A percentile compares a stretch with the other conserved stretches of the same genome.
These are phyloP conservation scores for Colletotrichum chlorophyti DNA, from an alignment of 2,329 filamentous ascomycete genomes.

Conservation along the genomic window DNA sequence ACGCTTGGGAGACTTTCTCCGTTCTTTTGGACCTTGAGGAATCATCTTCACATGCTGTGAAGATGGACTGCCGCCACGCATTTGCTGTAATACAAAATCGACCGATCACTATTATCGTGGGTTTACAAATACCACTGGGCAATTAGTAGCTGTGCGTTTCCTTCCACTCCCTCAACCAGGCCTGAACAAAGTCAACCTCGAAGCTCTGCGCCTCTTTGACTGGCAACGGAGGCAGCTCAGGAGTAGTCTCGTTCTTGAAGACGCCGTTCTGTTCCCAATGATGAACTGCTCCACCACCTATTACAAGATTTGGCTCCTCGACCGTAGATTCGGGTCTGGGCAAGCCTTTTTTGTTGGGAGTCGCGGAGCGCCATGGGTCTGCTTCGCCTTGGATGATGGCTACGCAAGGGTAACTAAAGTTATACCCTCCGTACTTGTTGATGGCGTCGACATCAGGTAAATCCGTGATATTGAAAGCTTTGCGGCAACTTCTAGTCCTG, in stretches of 20 bases:
- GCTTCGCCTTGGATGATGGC: slow-evolving; percentile 79
- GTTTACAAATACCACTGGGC: no score
- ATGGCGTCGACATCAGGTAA: slow-evolving; percentile 69
- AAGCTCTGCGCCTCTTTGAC: slow-evolving; percentile 65
- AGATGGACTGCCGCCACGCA: no score
- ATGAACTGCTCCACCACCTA: slow-evolving; percentile 72
- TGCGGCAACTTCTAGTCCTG: slow-evolving; percentile 65
- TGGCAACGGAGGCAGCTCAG: slow-evolving; percentile 62
- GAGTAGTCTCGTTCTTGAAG: slow-evolving; percentile 66
- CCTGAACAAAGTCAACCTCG: slow-evolving; percentile 67
- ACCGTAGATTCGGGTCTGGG: slow-evolving; percentile 61
- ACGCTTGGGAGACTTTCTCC: no score
- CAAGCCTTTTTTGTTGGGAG: slow-evolving; percentile 69
- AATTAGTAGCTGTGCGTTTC: slow-evolving; percentile 1
- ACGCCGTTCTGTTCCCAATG: slow-evolving; percentile 81
- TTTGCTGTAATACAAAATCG: no score
- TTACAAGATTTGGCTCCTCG: slow-evolving; percentile 74
- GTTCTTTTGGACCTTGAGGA: not conserved
- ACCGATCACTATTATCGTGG: no score
- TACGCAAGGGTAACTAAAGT: slow-evolving; percentile 76
- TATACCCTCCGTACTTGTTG: slow-evolving; percentile 79
- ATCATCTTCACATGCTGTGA: no score
- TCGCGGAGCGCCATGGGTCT: slow-evolving; percentile 81
- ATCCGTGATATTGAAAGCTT: slow-evolving; percentile 72
- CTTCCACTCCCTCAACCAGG: slow-evolving; percentile 70